Conservation (phyloP, 2,329 filamentous ascomycete genomes). For the Penicillium expansum region DNA sequence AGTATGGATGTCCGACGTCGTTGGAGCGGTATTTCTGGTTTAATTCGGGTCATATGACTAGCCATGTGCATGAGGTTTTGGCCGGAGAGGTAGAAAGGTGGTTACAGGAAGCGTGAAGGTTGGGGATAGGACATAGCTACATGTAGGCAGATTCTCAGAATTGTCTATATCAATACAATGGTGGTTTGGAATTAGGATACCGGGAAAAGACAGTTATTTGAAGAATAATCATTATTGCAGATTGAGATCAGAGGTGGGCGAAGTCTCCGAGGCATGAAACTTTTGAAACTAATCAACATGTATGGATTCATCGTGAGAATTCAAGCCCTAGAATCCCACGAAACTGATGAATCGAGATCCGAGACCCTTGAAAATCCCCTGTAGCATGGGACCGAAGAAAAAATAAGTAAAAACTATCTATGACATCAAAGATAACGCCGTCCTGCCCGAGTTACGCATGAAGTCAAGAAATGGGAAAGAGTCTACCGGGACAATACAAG, state of each 20-base stretch:
- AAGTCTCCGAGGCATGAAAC: conserved; percentile 9
- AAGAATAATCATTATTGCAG: conserved; percentile 4
- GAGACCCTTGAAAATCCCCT: conserved; percentile 2
- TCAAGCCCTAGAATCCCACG: conserved; percentile 10
- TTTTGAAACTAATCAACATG: conserved; percentile 23
- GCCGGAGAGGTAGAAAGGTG: conserved; percentile 24
- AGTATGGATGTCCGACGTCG: conserved; percentile 47
- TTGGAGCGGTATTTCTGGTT: conserved; percentile 50
- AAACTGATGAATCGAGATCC: conserved; percentile 3
- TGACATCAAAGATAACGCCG: conserved; percentile 39
- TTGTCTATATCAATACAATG: neutral
- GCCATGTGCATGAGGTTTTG: conserved; percentile 41
- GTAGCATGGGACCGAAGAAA: conserved; percentile 4
- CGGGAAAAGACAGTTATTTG: neutral
- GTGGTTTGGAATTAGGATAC: neutral
- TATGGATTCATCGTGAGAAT: conserved; percentile 13
- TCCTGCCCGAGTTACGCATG: conserved; percentile 38
- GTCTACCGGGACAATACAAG: conserved; percentile 34
- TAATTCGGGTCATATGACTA: conserved; percentile 49
- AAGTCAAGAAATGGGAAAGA: conserved; percentile 22
- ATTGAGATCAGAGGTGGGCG: neutral
- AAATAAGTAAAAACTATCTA: conserved; percentile 35
- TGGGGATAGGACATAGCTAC: neutral
- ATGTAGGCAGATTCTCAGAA: neutral
- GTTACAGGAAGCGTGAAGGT: conserved; percentile 11